These are phyloP conservation scores for Serendipita indica DNA, from an alignment of 768 basidiomycete genomes.

Conservation along the genomic window DNA sequence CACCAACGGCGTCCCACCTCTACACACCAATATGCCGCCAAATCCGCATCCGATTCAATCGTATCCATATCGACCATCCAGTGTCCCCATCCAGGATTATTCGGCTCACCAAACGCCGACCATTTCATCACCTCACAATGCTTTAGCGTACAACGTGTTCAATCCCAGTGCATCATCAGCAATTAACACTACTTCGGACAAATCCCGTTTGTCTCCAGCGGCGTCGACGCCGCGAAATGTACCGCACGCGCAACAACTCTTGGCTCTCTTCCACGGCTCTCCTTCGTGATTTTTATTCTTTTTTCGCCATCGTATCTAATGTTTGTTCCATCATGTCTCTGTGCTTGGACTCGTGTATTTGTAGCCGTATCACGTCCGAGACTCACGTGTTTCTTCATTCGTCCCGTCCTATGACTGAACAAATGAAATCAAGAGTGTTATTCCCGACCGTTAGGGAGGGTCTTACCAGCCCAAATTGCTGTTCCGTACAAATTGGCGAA, in stretches of 20 bases:
- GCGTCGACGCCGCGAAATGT: conserved; percentile 2
- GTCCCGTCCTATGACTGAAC: no score
- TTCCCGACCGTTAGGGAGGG: no score
- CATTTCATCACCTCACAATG: neutral
- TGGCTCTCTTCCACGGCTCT: neutral
- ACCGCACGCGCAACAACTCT: neutral
- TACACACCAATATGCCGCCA: neutral
- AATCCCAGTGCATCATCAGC: neutral
- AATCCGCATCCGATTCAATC: neutral
- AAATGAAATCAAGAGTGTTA: no score
- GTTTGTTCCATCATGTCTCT: no score
- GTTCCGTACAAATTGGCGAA: no score
- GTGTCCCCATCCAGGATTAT: conserved; percentile 1
- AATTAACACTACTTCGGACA: no score
- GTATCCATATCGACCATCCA: conserved; percentile 6
- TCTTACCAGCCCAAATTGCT: no score
- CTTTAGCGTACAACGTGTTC: neutral
- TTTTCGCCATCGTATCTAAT: no score
- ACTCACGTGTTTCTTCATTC: no score
- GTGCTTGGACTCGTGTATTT: no score
- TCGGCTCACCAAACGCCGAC: neutral
- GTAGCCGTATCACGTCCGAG: no score
- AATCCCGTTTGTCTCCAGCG: neutral
- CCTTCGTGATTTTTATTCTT: no score
- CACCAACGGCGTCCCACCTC: neutral